Percentiles rank a stretch among this genome's conserved stretches.
phyloP scores from a whole-genome alignment of 345 rosid species.

The Populus nigra region DNA sequence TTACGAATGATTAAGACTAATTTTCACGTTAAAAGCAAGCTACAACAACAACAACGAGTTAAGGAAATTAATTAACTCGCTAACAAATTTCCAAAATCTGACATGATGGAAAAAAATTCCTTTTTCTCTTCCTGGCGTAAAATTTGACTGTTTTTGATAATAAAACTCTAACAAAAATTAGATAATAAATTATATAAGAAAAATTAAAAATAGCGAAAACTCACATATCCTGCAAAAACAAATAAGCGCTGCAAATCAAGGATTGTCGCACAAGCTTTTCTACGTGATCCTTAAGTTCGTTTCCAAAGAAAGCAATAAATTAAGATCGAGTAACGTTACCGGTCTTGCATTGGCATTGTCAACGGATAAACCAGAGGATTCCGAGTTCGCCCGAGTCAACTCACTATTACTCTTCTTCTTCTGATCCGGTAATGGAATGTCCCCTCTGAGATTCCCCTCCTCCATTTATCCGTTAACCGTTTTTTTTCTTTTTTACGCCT shows the following conservation, averaged over 20 bases:
- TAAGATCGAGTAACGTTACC: constrained; percentile 24
- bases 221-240: background rate
- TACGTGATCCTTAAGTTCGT: background rate
- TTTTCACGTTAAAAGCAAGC: too few relatives aligned
- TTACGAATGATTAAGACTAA: background rate
- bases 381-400: constrained; percentile 38
- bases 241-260: background rate
- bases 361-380: constrained; percentile 38
- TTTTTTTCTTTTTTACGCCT: background rate
- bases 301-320: background rate
- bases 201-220: background rate
- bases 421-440: constrained; percentile 35
- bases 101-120: background rate
- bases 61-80: background rate
- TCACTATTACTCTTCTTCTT: constrained; percentile 12
- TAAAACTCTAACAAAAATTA: background rate
- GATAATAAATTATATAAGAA: background rate
- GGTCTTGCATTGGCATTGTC: constrained; percentile 20
- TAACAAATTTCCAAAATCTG: background rate
- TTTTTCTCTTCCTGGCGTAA: background rate
- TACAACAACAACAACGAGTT: too few relatives aligned
- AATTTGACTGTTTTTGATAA: background rate
- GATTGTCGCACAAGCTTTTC: background rate
- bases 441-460: constrained; percentile 22
- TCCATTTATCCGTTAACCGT: background rate